Base-by-base conservation (phyloP, 2,329 filamentous ascomycete species). In the Calonectria honghensis region DNA sequence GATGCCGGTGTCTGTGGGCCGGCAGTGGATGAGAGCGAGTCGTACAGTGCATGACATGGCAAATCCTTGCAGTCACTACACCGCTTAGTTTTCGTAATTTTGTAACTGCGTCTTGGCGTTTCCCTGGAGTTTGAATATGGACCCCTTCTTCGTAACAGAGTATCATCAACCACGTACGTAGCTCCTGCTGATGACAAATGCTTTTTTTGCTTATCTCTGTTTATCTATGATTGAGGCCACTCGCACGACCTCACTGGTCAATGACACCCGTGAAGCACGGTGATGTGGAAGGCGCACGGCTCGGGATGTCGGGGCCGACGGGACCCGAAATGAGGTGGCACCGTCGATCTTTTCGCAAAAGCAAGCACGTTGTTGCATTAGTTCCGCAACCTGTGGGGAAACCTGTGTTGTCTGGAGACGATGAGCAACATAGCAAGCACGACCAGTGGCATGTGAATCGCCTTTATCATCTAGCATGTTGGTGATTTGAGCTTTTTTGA, bases 201-300 rank as follows among this genome's bases (percentile, higher is more conserved):
- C 24, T 9, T 6, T 35, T 11, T 37, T 37, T 9, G 32, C 6
- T 32, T 18, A 39, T 18, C 31, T 18, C 37, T 37, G 10, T 37
- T 24, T 39, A 24, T 37, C 2, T n/a, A 37, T 16, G 32, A 59
- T 37, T 0, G n/a, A 39, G 31, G 3, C 4, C 20, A 37, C 10
- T 4, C 7, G 24, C 31, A 5, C 20, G 24, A 35, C 20, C 9
- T 16, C 11, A 16, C 4, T 13, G 54, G n/a, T 37, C 31, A 20
- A 27, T 37, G 54, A 39, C n/a, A 59, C n/a, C 11, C 0, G 32
- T 6, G 11, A 24, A 37, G 20, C 31, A 59, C 20, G 32, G 16
- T 59, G 54, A 39, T n/a, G 54, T 59, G 32, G 54, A n/a, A 37
- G 31, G 32, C 20, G 54, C 31, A 59, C 31, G 31, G 32, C 20